Evolutionary conservation across 2,329 filamentous ascomycete genomes (phyloP).

Genomic region (Penicillium sp.): DNA sequence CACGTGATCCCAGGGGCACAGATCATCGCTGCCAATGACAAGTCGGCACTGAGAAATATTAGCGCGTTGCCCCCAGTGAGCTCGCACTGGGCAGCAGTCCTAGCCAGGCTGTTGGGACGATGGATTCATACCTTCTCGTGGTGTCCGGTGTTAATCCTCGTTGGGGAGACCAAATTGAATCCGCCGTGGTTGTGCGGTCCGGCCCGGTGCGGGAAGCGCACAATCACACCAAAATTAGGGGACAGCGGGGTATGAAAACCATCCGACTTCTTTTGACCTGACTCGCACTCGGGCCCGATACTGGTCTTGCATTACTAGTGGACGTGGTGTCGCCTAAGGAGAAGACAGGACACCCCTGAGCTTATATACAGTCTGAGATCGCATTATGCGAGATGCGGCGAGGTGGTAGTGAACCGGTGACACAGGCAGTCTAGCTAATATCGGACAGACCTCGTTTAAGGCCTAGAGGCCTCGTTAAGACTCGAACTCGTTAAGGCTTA

Average conservation of each 20-base stretch:
- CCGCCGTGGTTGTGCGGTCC: neutral
- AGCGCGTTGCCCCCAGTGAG: conserved; percentile 5
- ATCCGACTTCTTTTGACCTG: conserved; percentile 11
- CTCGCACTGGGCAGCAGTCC: conserved; percentile 10
- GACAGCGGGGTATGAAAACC: neutral
- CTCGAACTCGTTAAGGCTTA: conserved; percentile 8
- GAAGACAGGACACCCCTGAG: conserved; percentile 15
- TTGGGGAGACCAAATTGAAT: conserved; percentile 9
- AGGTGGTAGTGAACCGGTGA: conserved; percentile 10
- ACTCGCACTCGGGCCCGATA: conserved; percentile 7
- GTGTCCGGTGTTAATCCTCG: conserved; percentile 13
- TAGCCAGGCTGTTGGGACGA: conserved; percentile 9
- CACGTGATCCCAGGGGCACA: conserved; percentile 25
- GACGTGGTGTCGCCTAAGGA: conserved; percentile 11
- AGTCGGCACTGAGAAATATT: conserved; percentile 13
- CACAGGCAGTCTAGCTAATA: conserved; percentile 10
- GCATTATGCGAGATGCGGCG: conserved; percentile 13
- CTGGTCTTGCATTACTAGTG: conserved; percentile 9
- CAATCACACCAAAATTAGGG: neutral
- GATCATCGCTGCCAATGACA: conserved; percentile 26
- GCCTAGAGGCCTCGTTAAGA: conserved; percentile 7
- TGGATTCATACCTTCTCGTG: conserved; percentile 15
- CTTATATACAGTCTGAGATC: conserved; percentile 13
- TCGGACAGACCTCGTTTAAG: conserved; percentile 12
- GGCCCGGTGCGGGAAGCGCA: neutral